Conservation (phyloP, 2,329 filamentous ascomycete species). For the Ceratocystis smalleyi region DNA sequence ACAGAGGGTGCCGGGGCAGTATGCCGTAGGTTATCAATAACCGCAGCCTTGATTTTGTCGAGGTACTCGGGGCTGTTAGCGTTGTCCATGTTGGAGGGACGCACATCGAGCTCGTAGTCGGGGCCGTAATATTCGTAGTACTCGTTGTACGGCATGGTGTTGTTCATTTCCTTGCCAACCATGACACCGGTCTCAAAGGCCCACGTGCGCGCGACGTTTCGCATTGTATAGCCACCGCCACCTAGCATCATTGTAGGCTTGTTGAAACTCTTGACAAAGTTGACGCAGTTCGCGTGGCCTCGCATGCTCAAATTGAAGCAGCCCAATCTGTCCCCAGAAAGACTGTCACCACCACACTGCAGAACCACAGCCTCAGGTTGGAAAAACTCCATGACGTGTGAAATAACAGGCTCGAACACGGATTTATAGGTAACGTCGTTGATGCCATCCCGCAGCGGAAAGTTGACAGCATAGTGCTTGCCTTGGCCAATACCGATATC, state of each 20-base stretch:
- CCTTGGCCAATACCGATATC: slow-evolving; percentile 78
- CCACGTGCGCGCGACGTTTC: slow-evolving; percentile 94
- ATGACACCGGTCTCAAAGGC: slow-evolving; percentile 88
- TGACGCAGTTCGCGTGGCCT: slow-evolving; percentile 87
- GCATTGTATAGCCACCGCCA: slow-evolving; percentile 90
- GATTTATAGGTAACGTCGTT: slow-evolving; percentile 78
- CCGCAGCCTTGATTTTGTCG: slow-evolving; percentile 62
- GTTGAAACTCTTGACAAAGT: slow-evolving; percentile 72
- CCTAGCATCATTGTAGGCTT: slow-evolving; percentile 84
- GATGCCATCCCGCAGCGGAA: slow-evolving; percentile 81
- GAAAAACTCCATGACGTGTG: slow-evolving; percentile 74
- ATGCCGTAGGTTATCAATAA: slow-evolving; percentile 75
- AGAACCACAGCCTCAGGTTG: slow-evolving; percentile 83
- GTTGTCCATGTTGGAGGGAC: slow-evolving; percentile 79
- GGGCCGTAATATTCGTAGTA: slow-evolving; percentile 92
- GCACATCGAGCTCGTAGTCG: slow-evolving; percentile 80
- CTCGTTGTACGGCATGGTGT: slow-evolving; percentile 85
- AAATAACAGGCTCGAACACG: slow-evolving; percentile 82
- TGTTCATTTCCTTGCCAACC: slow-evolving; percentile 65
- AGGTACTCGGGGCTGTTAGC: slow-evolving; percentile 73
- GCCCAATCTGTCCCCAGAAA: slow-evolving; percentile 84
- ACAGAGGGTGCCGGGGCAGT: slow-evolving; percentile 78
- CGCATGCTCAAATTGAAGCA: slow-evolving; percentile 97
- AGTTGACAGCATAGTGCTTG: slow-evolving; percentile 82
- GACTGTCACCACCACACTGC: slow-evolving; percentile 87